Evolutionary conservation across 2,329 filamentous ascomycete species (phyloP), one percentile per base, ranked within the genome.

Genomic region (Tolypocladium nubicola): DNA sequence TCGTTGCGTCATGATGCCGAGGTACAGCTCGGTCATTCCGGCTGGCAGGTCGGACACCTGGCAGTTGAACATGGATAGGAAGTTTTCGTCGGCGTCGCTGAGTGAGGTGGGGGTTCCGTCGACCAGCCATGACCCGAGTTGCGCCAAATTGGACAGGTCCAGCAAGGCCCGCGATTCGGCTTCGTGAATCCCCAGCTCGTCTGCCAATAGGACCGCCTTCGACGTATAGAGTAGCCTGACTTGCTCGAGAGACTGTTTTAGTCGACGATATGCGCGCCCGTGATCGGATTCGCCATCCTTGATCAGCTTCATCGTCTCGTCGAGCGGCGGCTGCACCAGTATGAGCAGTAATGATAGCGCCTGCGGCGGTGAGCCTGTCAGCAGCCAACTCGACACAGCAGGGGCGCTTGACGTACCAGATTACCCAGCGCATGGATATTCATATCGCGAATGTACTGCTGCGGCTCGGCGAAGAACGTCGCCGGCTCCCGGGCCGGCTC

Each of bases 91-190:
- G 11, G 75, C 69, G 30, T 75, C 71, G n/a, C 68, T 63, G 41
- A 77, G 70, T 0, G 76, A 65, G 5, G 73, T 68, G 9, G 72
- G 69, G 45, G 68, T 67, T 3, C 67, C 69, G 35, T 72, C 73
- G 37, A 75, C 66, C 1, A 75, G 59, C 67, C 75, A 76, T 0
- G 67, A 64, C 23, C 73, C 73, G 40, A 79, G 72, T 41, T 76
- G 75, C 3, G 78, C 77, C 57, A 81, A 68, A 58, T 81, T 81
- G 11, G 75, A 72, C 61, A 81, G 70, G 45, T 76, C 74, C 26
- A 81, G 69, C 33, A 73, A 66, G 16, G 67, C 69, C 30, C 66
- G 65, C 23, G 66, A 66, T 47, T 75, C 70, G 30, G 62, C 55
- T 38, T 69, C 66, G 50, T 69, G 62, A 16, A 71, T 60, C 39